These are phyloP conservation scores for Clavariopsis aquatica DNA, from an alignment of 495 filamentous ascomycete species.

Conservation along the genomic window DNA sequence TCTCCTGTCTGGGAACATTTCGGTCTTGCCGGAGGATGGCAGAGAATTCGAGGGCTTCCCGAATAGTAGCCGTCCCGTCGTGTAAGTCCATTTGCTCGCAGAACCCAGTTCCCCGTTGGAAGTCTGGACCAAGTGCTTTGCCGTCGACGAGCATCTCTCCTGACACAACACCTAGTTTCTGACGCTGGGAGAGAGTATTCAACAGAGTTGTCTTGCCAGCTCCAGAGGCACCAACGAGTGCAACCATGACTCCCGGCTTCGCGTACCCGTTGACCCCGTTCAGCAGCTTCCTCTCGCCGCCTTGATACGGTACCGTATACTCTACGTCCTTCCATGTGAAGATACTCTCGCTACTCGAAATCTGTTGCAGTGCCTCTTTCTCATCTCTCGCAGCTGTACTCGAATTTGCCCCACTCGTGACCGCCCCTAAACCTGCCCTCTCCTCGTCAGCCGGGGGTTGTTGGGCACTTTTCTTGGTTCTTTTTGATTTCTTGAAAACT, in stretches of 20 bases:
- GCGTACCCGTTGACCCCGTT: constrained; percentile 73
- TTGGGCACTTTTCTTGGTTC: constrained; percentile 56
- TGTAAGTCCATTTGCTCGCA: constrained; percentile 89
- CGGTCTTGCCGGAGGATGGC: constrained; percentile 64
- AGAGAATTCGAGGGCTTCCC: constrained; percentile 68
- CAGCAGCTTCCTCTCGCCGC: constrained; percentile 68
- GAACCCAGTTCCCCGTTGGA: constrained; percentile 81
- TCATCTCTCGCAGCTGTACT: constrained; percentile 17
- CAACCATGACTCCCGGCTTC: constrained; percentile 78
- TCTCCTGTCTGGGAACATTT: constrained; percentile 49
- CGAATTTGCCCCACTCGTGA: constrained; percentile 9
- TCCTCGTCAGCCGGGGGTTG: constrained; percentile 53
- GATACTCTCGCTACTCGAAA: constrained; percentile 63
- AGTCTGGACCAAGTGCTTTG: constrained; percentile 63
- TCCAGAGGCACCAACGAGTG: constrained; percentile 81
- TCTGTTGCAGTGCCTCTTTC: constrained; percentile 52
- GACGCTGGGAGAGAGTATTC: constrained; percentile 74
- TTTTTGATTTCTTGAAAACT: constrained; percentile 68
- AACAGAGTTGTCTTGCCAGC: constrained; percentile 81
- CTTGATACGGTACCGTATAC: constrained; percentile 71
- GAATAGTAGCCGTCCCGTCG: constrained; percentile 63
- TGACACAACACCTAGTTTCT: constrained; percentile 67
- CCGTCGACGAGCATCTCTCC: constrained; percentile 83
- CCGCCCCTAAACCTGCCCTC: constrained; percentile 15
- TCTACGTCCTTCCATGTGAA: constrained; percentile 77